phyloP scores from a whole-genome alignment of 441 rosid genomes.

The Populus hybrid region DNA sequence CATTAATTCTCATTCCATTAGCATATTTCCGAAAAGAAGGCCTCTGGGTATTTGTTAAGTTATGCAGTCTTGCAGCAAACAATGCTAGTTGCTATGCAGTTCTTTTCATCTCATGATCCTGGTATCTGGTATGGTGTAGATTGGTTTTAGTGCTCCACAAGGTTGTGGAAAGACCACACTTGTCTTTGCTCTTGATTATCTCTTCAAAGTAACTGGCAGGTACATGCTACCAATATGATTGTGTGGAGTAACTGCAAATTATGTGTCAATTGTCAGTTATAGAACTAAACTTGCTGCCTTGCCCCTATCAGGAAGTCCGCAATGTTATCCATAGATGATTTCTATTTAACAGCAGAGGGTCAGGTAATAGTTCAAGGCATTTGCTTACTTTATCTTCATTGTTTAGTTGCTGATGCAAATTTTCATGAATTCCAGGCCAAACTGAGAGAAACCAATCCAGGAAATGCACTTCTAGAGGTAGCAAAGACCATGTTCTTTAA shows the following conservation, averaged over 20 bases:
- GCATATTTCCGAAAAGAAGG: not conserved
- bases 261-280: not conserved
- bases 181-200: conserved; percentile 89
- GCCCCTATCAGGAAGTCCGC: conserved; percentile 66
- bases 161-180: conserved; percentile 99
- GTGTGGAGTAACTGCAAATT: not conserved
- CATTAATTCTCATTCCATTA: not conserved
- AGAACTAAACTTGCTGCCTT: conserved; percentile 7
- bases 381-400: conserved; percentile 12
- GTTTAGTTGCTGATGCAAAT: conserved; percentile 15
- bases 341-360: conserved; percentile 81
- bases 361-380: conserved; percentile 51
- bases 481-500: conserved; percentile 11
- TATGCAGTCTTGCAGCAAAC: not conserved
- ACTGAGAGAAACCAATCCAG: conserved; percentile 68
- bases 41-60: not conserved
- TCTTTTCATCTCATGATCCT: conserved; percentile 10
- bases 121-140: conserved; percentile 40
- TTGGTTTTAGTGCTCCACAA: conserved; percentile 98
- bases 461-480: conserved; percentile 87
- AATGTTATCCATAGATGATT: conserved; percentile 87
- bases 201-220: conserved; percentile 74
- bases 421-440: conserved; percentile 48
- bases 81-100: conserved; percentile 2
- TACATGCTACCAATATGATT: conserved; percentile 21